These are phyloP conservation scores for Phanerochaete carnosa DNA, from an alignment of 768 basidiomycete species.

Conservation along the genomic window DNA sequence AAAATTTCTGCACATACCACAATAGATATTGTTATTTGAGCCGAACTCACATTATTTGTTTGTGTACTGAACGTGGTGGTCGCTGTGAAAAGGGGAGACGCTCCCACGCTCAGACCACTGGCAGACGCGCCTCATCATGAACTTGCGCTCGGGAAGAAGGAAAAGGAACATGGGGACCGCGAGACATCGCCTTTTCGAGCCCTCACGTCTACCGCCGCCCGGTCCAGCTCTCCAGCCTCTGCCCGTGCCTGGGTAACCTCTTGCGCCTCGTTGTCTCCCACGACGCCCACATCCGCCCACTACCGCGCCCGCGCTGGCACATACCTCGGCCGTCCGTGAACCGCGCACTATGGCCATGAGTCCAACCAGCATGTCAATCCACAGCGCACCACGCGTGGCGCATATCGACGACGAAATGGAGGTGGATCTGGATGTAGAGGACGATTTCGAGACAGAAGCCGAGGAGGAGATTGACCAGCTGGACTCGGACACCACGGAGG, in stretches of 20 bases:
- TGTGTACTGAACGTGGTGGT: not conserved
- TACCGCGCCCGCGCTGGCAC: not conserved
- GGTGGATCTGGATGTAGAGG: slow-evolving; percentile 10
- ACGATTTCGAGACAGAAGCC: slow-evolving; percentile 30
- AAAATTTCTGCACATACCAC: too few species aligned
- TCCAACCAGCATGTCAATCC: not conserved
- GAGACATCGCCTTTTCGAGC: slow-evolving; percentile 10
- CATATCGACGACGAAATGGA: slow-evolving; percentile 11
- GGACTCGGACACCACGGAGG: slow-evolving; percentile 50
- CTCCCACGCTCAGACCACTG: slow-evolving; percentile 11
- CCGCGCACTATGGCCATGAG: slow-evolving; percentile 7
- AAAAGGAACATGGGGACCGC: slow-evolving; percentile 13
- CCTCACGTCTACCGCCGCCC: slow-evolving; percentile 1
- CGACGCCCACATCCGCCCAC: not conserved
- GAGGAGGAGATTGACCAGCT: slow-evolving; percentile 69
- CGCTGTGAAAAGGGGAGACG: not conserved
- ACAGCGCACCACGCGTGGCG: slow-evolving; percentile 3
- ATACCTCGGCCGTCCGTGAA: not conserved
- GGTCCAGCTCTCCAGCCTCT: not conserved
- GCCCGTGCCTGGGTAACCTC: not conserved
- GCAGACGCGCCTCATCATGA: slow-evolving; percentile 19
- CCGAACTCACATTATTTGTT: not conserved
- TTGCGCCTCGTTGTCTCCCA: not conserved
- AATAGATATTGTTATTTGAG: not conserved
- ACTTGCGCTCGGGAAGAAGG: slow-evolving; percentile 13